Percentiles rank a stretch among this genome's conserved stretches.
Evolutionary conservation across 768 basidiomycete genomes (phyloP).

Genomic region (Pleurotus cornucopiae): DNA sequence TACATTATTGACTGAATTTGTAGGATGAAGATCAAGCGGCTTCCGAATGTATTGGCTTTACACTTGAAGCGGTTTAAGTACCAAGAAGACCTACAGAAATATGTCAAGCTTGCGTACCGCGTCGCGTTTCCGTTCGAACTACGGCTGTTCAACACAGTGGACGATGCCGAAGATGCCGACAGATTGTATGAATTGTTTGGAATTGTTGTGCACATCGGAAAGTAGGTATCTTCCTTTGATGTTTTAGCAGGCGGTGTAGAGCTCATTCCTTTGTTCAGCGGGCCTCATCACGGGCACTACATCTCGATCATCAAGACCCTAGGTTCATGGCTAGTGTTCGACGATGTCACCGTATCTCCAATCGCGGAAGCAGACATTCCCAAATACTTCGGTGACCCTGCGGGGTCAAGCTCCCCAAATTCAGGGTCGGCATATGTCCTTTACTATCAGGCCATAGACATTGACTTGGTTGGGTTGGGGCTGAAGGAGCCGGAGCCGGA

Average conservation of each 20-base stretch:
- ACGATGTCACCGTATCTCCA: slow-evolving; percentile 88
- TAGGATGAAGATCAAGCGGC: slow-evolving; percentile 98
- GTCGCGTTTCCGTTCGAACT: slow-evolving; percentile 96
- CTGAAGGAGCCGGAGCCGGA: slow-evolving; percentile 31
- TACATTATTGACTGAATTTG: slow-evolving; percentile 8
- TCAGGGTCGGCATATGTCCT: slow-evolving; percentile 92
- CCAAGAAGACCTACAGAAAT: slow-evolving; percentile 85
- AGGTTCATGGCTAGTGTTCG: slow-evolving; percentile 87
- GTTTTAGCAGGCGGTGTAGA: slow-evolving; percentile 7
- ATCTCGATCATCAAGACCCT: slow-evolving; percentile 89
- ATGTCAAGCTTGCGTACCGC: slow-evolving; percentile 94
- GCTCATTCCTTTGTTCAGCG: slow-evolving; percentile 43
- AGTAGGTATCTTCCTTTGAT: slow-evolving; percentile 44
- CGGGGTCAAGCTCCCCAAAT: slow-evolving; percentile 23
- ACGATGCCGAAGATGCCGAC: slow-evolving; percentile 89
- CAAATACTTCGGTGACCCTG: slow-evolving; percentile 90
- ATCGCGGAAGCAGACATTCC: slow-evolving; percentile 88
- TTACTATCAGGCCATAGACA: slow-evolving; percentile 92
- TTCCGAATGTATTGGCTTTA: slow-evolving; percentile 92
- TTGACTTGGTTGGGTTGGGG: slow-evolving; percentile 72
- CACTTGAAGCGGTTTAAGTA: slow-evolving; percentile 99
- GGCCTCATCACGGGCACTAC: slow-evolving; percentile 98
- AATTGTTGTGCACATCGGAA: slow-evolving; percentile 98
- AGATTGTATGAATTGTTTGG: slow-evolving; percentile 92
- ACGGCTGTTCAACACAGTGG: slow-evolving; percentile 94